Evolutionary conservation across 2,329 filamentous ascomycete species (phyloP), one percentile per base, ranked within the genome.

Genomic region (Fusarium pseudonygamai): DNA sequence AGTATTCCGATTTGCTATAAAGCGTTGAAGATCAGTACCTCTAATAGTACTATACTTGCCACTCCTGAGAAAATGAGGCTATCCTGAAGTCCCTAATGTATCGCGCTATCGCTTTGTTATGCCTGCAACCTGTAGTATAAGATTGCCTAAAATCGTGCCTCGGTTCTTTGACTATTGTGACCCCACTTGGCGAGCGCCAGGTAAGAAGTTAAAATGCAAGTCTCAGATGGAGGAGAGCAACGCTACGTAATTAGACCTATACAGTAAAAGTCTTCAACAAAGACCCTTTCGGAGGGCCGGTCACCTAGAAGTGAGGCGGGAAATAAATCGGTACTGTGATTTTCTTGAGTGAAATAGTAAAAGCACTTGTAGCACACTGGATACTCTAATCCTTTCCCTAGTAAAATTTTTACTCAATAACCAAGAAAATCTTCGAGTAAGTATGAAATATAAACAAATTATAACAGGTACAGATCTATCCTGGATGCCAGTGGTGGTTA

Each of bases 181-280:
- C 66, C 69, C 72, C 69, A 75, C 69, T 64, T 63, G 34, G 52
- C 56, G 55, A 63, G 40, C 40, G 53, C 56, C 56, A 60, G 45
- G 59, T 39, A 37, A 57, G 68, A 71, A 59, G 42, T 69, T 53
- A 53, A 69, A 57, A 69, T 46, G 30, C 36, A 42, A 53, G 56
- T 42, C 37, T 68, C 56, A 22, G 32, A 58, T 30, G 36, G 34
- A 53, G 46, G 46, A 32, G 34, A 60, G 28, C 40, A 67, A 67
- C 46, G 36, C 12, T 36, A 26, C 30, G 26, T 32, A 53, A 37
- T 37, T 18, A 45, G 26, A 52, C 13, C 32, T 62, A 50, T 57
- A 42, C 22, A 32, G 5, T 32, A n/a, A 20, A 32, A n/a, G 18
- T 32, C 28, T 49, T 32, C 22, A 49, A 49, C 22, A 49, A 32